Evolutionary conservation across 805 yeast genomes (phyloP).

Genomic region (Myxozyma neotropica): DNA sequence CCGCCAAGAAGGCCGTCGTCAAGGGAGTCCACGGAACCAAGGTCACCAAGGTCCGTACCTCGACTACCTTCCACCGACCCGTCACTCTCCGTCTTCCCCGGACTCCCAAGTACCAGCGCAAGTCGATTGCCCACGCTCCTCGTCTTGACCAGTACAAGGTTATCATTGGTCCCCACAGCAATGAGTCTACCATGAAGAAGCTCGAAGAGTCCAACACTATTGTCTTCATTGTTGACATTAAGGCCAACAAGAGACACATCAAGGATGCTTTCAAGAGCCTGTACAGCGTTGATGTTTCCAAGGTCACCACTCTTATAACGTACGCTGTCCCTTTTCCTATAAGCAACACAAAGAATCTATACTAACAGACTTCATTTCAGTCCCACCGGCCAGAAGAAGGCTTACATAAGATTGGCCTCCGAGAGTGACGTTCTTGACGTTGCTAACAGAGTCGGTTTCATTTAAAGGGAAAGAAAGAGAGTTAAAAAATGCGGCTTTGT

Average conservation of each 20-base stretch:
- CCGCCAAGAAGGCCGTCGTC: slow-evolving; percentile 98
- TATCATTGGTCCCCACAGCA: slow-evolving; percentile 91
- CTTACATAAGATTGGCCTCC: slow-evolving; percentile 97
- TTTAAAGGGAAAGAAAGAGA: slow-evolving; percentile 17
- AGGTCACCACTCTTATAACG: slow-evolving; percentile 88
- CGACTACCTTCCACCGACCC: slow-evolving; percentile 95
- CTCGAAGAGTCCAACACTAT: slow-evolving; percentile 99
- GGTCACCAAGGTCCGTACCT: slow-evolving; percentile 90
- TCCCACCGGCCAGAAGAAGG: slow-evolving; percentile 99
- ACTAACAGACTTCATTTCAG: slow-evolving; percentile 47
- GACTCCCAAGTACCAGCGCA: slow-evolving; percentile 92
- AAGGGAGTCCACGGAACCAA: slow-evolving; percentile 94
- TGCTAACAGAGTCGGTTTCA: slow-evolving; percentile 95
- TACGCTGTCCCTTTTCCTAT: background rate
- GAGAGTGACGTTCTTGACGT: slow-evolving; percentile 99
- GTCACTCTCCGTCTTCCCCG: slow-evolving; percentile 93
- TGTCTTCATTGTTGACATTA: slow-evolving; percentile 96
- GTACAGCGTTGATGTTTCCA: slow-evolving; percentile 91
- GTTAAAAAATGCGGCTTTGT: too few relatives aligned
- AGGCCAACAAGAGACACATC: slow-evolving; percentile 98
- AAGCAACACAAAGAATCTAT: background rate
- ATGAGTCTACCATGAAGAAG: slow-evolving; percentile 99
- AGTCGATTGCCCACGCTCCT: slow-evolving; percentile 95
- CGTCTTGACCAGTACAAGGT: slow-evolving; percentile 96
- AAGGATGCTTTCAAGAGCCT: slow-evolving; percentile 97